Base-by-base conservation (phyloP, 331 rosid genomes). In the Malus hybrid region DNA sequence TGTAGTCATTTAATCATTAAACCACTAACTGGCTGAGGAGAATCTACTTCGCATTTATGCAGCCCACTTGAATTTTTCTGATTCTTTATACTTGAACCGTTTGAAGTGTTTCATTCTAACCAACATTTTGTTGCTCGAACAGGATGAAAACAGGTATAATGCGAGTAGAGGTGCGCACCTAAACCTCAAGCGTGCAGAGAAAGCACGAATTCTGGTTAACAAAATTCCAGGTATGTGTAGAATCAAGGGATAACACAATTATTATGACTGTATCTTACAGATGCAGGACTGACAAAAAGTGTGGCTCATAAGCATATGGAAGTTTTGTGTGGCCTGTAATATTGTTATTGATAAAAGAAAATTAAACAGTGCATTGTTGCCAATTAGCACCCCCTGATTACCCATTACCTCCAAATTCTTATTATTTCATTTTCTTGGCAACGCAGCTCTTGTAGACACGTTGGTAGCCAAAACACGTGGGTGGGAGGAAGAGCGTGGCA, bases 91-190 rank as follows among this genome's bases (percentile, higher is more conserved):
- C 34, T 39, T 16, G 32, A 73, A 18, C 10, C 10, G 10, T 73
- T 24, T 50, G 19, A 42, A 39, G 58, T 10, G 28, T 28, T 53
- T 76, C 66, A 74, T 70, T 16, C 42, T 79, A 26, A 69, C 52
- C 64, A 72, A 80, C 76, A n/a, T 56, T 79, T 26, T 76, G 64
- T 70, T 84, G 81, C 68, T 75, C 53, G 85, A 84, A 83, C 91
- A 93, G 98, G 98, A 93, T 78, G 93, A 93, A 13, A 93, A 93
- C 86, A 93, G 98, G 85, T 93, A 93, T 29, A 93, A 91, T 83
- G 93, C 97, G 33, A 93, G 98, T 83, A 88, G 98, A 82, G 98
- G 98, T 58, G 98, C 98, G 33, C 98, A 93, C 82, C 79, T 93
- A 71, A 93, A 90, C 84, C 96, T 93, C 79, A 93, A 93, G 75